A percentile compares a stretch with the other conserved stretches of the same genome.
These are phyloP conservation scores for Phyllosticta citribraziliensis DNA, from an alignment of 2,329 filamentous ascomycete genomes.

Conservation along the genomic window DNA sequence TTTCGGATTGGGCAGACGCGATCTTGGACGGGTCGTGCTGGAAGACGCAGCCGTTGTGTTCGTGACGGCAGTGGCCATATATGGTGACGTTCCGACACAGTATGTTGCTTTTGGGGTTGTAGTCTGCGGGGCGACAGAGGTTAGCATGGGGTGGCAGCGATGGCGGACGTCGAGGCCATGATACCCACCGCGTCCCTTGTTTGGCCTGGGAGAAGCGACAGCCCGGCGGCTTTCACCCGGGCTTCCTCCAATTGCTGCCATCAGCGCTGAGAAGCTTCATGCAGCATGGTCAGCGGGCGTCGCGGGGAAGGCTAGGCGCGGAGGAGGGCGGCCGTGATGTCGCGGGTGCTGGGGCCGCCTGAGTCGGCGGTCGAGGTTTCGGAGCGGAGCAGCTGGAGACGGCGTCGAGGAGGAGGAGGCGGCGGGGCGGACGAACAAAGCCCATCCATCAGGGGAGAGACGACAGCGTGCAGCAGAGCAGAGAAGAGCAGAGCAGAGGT, in stretches of 20 bases:
- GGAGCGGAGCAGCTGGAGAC: slow-evolving; percentile 1
- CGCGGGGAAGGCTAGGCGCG: slow-evolving; percentile 1
- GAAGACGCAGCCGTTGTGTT: slow-evolving; percentile 75
- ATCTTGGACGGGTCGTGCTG: slow-evolving; percentile 70
- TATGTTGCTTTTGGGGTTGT: slow-evolving; percentile 55
- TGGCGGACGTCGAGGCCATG: not conserved
- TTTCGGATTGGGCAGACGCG: slow-evolving; percentile 39
- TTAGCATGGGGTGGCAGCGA: not conserved
- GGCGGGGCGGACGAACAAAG: slow-evolving; percentile 9
- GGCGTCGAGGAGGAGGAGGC: slow-evolving; percentile 1
- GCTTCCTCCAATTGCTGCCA: slow-evolving; percentile 12
- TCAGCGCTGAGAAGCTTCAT: slow-evolving; percentile 9
- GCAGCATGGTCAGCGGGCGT: slow-evolving; percentile 9
- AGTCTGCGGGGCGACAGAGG: slow-evolving; percentile 7
- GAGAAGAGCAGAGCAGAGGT: no score
- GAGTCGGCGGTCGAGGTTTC: slow-evolving; percentile 3
- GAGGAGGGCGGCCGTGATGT: not conserved
- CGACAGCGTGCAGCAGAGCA: not conserved
- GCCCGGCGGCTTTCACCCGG: slow-evolving; percentile 11
- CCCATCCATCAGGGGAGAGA: slow-evolving; percentile 7
- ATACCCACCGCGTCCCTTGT: slow-evolving; percentile 9
- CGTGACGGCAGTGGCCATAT: slow-evolving; percentile 85
- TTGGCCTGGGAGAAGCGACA: slow-evolving; percentile 10
- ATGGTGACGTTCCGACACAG: slow-evolving; percentile 88
- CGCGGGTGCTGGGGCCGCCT: slow-evolving; percentile 7